Base-by-base conservation (phyloP, 2,329 filamentous ascomycete species). In the Hypocreales sp. region DNA sequence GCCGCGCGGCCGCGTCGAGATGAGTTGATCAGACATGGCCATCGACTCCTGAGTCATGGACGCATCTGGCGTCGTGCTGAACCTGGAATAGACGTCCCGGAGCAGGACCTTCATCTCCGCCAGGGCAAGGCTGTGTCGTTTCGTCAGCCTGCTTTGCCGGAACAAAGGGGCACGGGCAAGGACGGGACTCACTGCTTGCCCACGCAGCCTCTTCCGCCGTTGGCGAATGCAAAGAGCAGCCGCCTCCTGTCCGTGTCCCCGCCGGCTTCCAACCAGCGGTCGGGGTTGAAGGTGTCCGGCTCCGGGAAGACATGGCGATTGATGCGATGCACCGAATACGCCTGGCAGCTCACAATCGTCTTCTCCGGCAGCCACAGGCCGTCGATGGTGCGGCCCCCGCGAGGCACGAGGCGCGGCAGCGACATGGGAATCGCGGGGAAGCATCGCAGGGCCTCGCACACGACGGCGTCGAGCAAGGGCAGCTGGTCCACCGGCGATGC, bases 181-280 rank as follows among this genome's bases (percentile, higher is more conserved):
- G 13, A 3, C 9, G 12, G 15, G 4, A 66, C 72, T 53, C 51
- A 79, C 73, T 79, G 69, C 39, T 71, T 72, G 4, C 72, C 72
- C 15, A 73, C 63, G 34, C 75, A 80, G 1, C 72, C 72, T 38
- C 75, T 55, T 1, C 70, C 73, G 5, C 75, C 75, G 25, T 58
- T 67, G 6, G 71, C 64, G 53, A 79, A 79, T 0, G 75, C 66
- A 54, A 77, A 78, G 40, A 75, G 67, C 7, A 69, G 41, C 23
- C 67, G 56, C 38, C 67, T 67, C 31, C 70, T 60, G 40, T 87
- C 79, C 32, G 77, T 64, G 40, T 87, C 81, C 3, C 80, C 82
- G 24, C 75, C 65, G 7, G 66, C 61, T 11, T 65, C 71, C 36
- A 93, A 67, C 86, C 86, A 94, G 38, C 87, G 67, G 31, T 87